Evolutionary conservation across 257 asterid species (phyloP), one percentile per base, ranked within the genome.

Genomic region (Ligustrum vulgare): DNA sequence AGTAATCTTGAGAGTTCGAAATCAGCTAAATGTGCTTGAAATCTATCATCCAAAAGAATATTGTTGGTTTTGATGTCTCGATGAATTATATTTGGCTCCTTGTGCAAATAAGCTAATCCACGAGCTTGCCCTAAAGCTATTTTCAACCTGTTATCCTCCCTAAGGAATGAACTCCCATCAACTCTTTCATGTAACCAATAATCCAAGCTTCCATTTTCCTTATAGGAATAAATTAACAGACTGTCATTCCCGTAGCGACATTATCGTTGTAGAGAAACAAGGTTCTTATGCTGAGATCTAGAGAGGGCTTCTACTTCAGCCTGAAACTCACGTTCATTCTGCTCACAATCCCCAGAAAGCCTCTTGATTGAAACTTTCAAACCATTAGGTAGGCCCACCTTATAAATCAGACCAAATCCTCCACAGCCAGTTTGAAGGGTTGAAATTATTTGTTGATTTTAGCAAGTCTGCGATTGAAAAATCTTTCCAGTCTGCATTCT

Each of bases 161-260:
- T 54, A 22, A 94, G 91, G 13, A 73, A 78, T 22, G 93, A 73
- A 47, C 84, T 69, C 35, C 84, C 92, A 3, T 94, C 96, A 0
- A 89, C 82, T 73, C 87, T 80, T 56, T 94, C 98, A 51, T 94
- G 99, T 81, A 94, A 69, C 99, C 99, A 94, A 43, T 88, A 94
- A 73, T 94, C 98, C 77, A 94, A 86, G 91, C 99, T 94, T 60
- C 98, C 99, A n/a, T n/a, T n/a, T n/a, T 91, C 98, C 98, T 92
- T 94, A 79, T 92, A 94, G 5, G 97, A 91, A 86, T 94, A 91
- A 4, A 94, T 92, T 60, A 94, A 71, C 60, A 94, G 70, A 76
- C 93, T 82, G 36, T 91, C 97, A 16, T 76, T 87, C 18, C 97
- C 96, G 43, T 88, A 87, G 10, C 83, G 85, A 33, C 98, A 94